Evolutionary conservation across 2,329 filamentous ascomycete genomes (phyloP), one percentile per base, ranked within the genome.

Genomic region (Coccinonectria pachysandricola): DNA sequence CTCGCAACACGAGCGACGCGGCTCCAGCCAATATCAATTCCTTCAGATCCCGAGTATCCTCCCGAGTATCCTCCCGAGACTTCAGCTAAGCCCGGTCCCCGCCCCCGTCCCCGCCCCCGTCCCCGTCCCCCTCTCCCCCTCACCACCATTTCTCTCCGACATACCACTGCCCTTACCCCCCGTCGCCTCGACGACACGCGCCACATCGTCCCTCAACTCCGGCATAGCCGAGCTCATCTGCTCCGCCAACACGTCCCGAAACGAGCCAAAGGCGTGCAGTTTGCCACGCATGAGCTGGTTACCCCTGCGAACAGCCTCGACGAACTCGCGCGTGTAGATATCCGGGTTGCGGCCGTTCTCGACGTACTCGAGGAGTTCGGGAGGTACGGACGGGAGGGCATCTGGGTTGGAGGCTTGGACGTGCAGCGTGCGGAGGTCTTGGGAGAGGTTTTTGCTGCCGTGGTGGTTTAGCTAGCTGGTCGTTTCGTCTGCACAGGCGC

Each of bases 241-340:
- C 27, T 59, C 59, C 8, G 74, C 75, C 3, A 81, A 57, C 13
- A 73, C 60, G 52, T 80, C 73, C 27, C 74, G 58, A 48, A 81
- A 79, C 15, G 53, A 42, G 8, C 50, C 60, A 46, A 79, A 81
- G 18, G 75, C 75, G 42, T 56, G 50, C 52, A 65, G 60, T 60
- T 79, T 80, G 29, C 76, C 76, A 42, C 68, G 64, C 59, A 77
- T 65, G 35, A 76, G 57, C 62, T 80, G 76, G 57, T 81, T 81
- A 20, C 68, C 63, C 23, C 74, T 62, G 28, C 75, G 59, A 13
- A 76, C 74, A 27, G 76, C 62, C 66, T 81, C 76, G 45, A 80
- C 75, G 44, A 81, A 80, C 58, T 81, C 76, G 45, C 76, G 65
- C 28, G 76, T 81, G 61, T 81, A 81, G 42, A 81, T 80, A 54